These are phyloP conservation scores for Sphaceloma murrayae DNA, from an alignment of 2,329 filamentous ascomycete genomes.

Conservation along the genomic window DNA sequence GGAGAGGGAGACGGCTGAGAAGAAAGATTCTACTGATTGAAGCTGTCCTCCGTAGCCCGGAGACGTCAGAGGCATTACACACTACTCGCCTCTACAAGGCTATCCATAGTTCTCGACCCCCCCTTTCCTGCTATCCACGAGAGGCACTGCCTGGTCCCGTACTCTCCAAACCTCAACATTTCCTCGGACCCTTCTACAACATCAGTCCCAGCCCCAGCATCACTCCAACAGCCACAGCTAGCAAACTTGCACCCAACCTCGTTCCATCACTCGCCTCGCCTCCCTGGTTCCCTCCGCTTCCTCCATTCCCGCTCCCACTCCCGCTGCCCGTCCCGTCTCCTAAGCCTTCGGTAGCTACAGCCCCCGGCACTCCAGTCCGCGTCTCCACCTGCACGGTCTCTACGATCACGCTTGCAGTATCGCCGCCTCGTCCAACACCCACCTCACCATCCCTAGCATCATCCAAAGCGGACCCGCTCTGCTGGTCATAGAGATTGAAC, in stretches of 20 bases:
- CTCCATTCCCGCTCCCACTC: not conserved
- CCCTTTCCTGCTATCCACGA: too few species aligned
- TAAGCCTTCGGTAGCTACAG: not conserved
- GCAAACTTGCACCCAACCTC: not conserved
- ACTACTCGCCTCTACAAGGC: too few species aligned
- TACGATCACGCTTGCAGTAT: not conserved
- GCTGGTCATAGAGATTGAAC: slow-evolving; percentile 25
- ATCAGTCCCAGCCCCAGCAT: not conserved
- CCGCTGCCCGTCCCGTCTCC: not conserved
- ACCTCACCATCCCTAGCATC: slow-evolving; percentile 1
- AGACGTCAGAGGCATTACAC: too few species aligned
- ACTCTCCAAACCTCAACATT: too few species aligned
- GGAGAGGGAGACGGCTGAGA: slow-evolving; percentile 17
- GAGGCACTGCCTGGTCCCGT: too few species aligned
- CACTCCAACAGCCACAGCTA: not conserved
- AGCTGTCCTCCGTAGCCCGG: too few species aligned
- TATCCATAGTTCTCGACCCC: too few species aligned
- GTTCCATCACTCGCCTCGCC: not conserved
- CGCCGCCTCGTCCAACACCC: not conserved
- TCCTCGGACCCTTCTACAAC: too few species aligned
- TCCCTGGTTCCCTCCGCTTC: not conserved
- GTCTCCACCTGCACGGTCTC: not conserved
- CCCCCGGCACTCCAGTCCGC: slow-evolving; percentile 1
- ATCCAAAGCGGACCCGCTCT: slow-evolving; percentile 5
- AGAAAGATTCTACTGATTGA: too few species aligned